Percentiles rank a stretch among this genome's conserved stretches.
Evolutionary conservation across 805 yeast species (phyloP).

Genomic region (Priceomyces medius): DNA sequence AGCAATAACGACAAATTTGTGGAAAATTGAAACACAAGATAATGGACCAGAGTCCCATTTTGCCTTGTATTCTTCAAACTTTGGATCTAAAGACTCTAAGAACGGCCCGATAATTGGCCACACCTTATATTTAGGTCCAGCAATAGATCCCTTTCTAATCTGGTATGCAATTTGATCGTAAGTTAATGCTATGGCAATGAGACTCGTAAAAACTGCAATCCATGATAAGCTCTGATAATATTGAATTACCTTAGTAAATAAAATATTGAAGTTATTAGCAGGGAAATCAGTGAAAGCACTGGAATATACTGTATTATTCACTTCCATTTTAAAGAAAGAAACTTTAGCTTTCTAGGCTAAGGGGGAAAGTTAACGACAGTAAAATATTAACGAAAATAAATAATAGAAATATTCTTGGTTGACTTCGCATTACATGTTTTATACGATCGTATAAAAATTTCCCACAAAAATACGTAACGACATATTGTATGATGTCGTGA

Average conservation of each 20-base stretch:
- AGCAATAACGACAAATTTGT: constrained; percentile 95
- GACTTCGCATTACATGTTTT: constrained; percentile 2
- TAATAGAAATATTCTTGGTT: no score
- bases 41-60: constrained; percentile 95
- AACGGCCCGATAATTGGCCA: constrained; percentile 98
- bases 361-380: no score
- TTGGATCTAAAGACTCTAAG: constrained; percentile 90
- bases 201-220: constrained; percentile 51
- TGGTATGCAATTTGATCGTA: constrained; percentile 82
- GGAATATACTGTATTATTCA: constrained; percentile 5
- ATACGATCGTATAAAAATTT: constrained; percentile 13
- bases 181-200: constrained; percentile 48
- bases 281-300: not conserved
- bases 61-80: constrained; percentile 86
- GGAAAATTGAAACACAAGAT: constrained; percentile 96
- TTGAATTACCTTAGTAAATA: not conserved
- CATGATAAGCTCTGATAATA: constrained; percentile 25
- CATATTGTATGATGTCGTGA: not conserved
- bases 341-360: not conserved
- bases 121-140: constrained; percentile 82
- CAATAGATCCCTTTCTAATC: constrained; percentile 79
- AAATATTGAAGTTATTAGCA: not conserved
- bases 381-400: no score
- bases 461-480: not conserved
- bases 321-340: constrained; percentile 7